Conservation (phyloP, 2,329 filamentous ascomycete genomes). For the Trichoderma guizhouense region DNA sequence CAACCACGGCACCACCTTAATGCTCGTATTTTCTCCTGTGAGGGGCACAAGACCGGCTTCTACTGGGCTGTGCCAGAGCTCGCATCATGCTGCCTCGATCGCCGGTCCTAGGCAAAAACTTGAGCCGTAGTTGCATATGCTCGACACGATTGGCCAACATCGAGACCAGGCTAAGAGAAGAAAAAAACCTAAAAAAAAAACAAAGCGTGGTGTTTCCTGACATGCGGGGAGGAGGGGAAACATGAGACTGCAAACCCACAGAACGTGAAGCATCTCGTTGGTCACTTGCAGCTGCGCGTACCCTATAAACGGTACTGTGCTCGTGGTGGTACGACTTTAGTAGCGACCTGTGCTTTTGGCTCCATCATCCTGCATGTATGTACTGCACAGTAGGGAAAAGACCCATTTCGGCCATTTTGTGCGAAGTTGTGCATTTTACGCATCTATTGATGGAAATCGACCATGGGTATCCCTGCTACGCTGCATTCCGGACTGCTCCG, state of each 20-base stretch:
- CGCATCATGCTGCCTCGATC: background rate
- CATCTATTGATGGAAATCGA: background rate
- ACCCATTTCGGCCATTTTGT: background rate
- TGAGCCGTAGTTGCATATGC: background rate
- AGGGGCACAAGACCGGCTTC: background rate
- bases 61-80: conserved; percentile 2
- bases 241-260: background rate
- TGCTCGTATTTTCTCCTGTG: conserved; percentile 13
- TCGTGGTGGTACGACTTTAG: background rate
- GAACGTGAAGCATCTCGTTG: background rate
- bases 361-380: background rate
- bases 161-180: background rate
- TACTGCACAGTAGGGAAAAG: background rate
- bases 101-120: background rate
- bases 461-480: background rate
- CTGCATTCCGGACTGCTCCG: background rate
- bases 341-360: background rate
- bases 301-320: background rate
- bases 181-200: background rate
- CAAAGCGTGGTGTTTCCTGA: background rate
- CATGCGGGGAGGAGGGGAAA: background rate
- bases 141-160: background rate
- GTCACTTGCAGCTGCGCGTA: background rate
- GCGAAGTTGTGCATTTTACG: background rate
- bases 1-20: conserved; percentile 1